A percentile compares a stretch with the other conserved stretches of the same genome.
Conservation (phyloP, 2,329 filamentous ascomycete species). For the Aspergillus ustus region DNA sequence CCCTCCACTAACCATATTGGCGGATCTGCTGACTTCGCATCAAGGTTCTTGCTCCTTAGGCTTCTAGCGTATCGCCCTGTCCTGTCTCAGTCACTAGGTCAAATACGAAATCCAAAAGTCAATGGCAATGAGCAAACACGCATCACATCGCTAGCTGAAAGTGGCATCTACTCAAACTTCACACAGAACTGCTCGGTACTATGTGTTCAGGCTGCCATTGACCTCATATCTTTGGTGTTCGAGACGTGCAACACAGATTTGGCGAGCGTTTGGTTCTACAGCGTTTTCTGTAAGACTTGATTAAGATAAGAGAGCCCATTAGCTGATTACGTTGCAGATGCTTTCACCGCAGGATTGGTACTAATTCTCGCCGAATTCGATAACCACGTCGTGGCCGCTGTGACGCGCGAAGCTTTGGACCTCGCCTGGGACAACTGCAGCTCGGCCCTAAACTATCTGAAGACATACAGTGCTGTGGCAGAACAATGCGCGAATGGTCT, state of each 20-base stretch:
- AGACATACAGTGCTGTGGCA: neutral
- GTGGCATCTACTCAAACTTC: too few relatives aligned
- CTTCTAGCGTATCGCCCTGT: neutral
- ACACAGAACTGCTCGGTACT: neutral
- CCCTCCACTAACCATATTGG: neutral
- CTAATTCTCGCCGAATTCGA: slow-evolving; percentile 1
- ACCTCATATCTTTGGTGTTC: neutral
- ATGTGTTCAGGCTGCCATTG: neutral
- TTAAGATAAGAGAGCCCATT: neutral
- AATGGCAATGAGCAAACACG: neutral
- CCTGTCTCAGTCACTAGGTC: neutral
- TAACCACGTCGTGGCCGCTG: neutral
- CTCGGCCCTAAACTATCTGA: neutral
- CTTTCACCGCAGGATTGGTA: neutral
- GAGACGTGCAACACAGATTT: neutral
- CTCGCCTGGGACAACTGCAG: neutral
- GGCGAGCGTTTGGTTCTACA: slow-evolving; percentile 6
- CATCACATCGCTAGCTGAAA: too few relatives aligned
- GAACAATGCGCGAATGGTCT: neutral
- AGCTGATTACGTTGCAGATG: neutral
- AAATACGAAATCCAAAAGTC: neutral
- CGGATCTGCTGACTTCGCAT: neutral
- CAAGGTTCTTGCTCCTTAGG: neutral
- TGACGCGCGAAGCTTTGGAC: neutral
- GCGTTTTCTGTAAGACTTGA: neutral